Percentiles rank a stretch among this genome's conserved stretches.
These are phyloP conservation scores for Picea abies DNA, from an alignment of 83 land plant genomes.

Conservation along the genomic window DNA sequence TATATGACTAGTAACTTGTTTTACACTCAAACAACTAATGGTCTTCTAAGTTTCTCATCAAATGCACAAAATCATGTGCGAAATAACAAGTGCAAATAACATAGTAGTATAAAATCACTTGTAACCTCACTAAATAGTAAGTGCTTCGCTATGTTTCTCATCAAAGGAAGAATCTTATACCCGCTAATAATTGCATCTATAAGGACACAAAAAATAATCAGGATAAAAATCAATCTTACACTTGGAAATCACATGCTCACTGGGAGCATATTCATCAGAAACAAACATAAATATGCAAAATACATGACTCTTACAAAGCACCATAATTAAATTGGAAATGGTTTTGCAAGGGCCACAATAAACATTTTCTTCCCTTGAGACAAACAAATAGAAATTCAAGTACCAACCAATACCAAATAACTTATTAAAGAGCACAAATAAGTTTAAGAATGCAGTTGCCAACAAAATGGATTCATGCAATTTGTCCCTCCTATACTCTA, in stretches of 20 bases:
- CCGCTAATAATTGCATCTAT: neutral
- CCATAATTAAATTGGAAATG: neutral
- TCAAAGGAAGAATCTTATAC: neutral
- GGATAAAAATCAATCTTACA: too few relatives aligned
- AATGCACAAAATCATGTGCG: neutral
- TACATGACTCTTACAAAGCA: neutral
- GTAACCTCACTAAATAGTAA: neutral
- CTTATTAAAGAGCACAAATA: neutral
- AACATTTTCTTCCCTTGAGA: neutral
- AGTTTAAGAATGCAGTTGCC: neutral
- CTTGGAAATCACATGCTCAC: too few relatives aligned
- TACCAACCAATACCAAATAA: neutral
- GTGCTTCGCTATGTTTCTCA: too few relatives aligned
- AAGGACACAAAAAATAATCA: neutral
- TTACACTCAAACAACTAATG: neutral
- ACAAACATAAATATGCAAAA: neutral
- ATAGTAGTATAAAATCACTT: neutral
- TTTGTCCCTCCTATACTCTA: neutral
- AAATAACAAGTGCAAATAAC: neutral
- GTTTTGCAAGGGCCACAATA: neutral
- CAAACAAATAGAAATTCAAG: neutral
- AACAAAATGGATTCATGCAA: neutral
- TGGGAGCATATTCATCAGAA: neutral
- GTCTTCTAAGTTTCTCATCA: neutral
- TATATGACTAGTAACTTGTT: neutral